Evolutionary conservation across 768 basidiomycete species (phyloP).

Genomic region (Exidia glandulosa): DNA sequence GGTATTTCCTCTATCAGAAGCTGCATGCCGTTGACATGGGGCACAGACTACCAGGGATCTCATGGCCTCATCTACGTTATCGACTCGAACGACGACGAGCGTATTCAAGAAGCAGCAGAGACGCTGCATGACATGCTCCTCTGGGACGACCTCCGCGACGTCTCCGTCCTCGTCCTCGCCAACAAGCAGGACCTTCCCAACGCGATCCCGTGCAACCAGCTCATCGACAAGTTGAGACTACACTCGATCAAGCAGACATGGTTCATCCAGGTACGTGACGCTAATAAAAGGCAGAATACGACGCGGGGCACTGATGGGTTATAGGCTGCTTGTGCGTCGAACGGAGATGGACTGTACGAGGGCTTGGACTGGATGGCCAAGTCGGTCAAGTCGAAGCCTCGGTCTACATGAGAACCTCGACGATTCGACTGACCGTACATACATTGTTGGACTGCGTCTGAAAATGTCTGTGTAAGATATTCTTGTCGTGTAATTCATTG

Average conservation of each 20-base stretch:
- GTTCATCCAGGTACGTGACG: slow-evolving; percentile 72
- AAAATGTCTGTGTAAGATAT: no score
- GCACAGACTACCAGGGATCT: slow-evolving; percentile 52
- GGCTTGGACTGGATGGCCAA: slow-evolving; percentile 90
- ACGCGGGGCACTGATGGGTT: slow-evolving; percentile 5
- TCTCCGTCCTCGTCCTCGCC: slow-evolving; percentile 95
- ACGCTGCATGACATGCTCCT: slow-evolving; percentile 33
- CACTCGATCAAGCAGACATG: slow-evolving; percentile 93
- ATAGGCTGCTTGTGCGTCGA: slow-evolving; percentile 95
- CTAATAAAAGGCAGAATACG: slow-evolving; percentile 5
- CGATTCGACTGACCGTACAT: no score
- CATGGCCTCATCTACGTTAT: slow-evolving; percentile 60
- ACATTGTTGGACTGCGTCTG: no score
- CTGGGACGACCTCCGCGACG: slow-evolving; percentile 69
- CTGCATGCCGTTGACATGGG: slow-evolving; percentile 10
- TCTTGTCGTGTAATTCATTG: no score
- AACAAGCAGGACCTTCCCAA: slow-evolving; percentile 99
- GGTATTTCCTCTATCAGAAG: slow-evolving; percentile 17
- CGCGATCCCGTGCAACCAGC: slow-evolving; percentile 98
- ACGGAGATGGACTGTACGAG: slow-evolving; percentile 97
- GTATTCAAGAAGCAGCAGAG: slow-evolving; percentile 41
- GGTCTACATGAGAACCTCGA: no score
- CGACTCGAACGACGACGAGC: slow-evolving; percentile 41
- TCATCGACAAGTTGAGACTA: slow-evolving; percentile 98
- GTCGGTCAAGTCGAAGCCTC: slow-evolving; percentile 82